Base-by-base conservation (phyloP, 169 alveolate genomes). In the Theileria equi region DNA sequence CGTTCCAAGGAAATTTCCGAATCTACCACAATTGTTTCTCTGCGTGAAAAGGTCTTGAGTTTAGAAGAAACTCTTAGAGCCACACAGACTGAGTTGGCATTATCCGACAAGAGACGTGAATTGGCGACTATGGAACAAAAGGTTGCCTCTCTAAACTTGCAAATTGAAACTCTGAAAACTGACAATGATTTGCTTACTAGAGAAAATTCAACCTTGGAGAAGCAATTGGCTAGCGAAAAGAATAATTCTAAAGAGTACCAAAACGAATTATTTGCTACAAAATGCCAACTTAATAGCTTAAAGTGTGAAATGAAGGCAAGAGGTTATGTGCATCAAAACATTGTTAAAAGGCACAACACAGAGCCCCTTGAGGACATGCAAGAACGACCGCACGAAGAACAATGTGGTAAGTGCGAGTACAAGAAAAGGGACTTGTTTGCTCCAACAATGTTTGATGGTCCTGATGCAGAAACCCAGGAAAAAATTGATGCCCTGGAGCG, bases 371-470 rank as follows among this genome's bases (percentile, higher is more conserved):
- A n/a, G n/a, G n/a, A n/a, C n/a, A 44, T 29, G 19, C 19, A 25
- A 44, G 52, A 44, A 3, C 52, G 23, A 25, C 52, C 23, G 32
- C 23, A 44, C 5, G 52, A 44, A 44, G 5, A 44, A 44, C 5
- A 5, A 44, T 44, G 23, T 29, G 3, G 52, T 44, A 25, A 44
- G 32, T 44, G 52, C 23, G 5, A 44, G 52, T 44, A 3, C 52
- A 28, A 48, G 16, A 23, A 65, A 28, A 52, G 79, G 28, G 79
- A 74, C 55, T 41, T 74, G 13, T 74, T 74, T 29, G 71, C 68
- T 25, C 84, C 84, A 25, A 74, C 84, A 19, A 74, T 74, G 84
- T 74, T 74, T 44, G 71, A 74, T 58, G 72, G 65, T 7, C 84
- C 84, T 36, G 77, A 62, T 32, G 55, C 48, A 2, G 84, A 63